Evolutionary conservation across 2,329 filamentous ascomycete species (phyloP), one percentile per base, ranked within the genome.

Genomic region (Polytolypa hystricis): DNA sequence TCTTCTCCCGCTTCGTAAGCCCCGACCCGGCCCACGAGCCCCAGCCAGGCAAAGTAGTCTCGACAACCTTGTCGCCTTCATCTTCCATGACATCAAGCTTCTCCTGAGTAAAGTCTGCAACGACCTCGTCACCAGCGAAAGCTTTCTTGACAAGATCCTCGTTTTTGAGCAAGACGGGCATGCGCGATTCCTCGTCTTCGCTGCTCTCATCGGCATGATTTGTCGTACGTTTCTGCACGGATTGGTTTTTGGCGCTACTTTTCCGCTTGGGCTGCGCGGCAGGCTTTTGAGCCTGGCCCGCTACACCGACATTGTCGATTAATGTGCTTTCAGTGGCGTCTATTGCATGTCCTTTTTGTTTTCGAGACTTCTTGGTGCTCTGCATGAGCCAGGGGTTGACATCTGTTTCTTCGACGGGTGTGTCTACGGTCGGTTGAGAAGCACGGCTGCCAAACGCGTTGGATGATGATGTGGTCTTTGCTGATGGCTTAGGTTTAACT

Each of bases 31-130:
- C 74, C 91, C 91, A 95, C 51, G 71, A 79, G 46, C 91, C 91
- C 91, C 91, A 98, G 30, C 91, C 91, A 0, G 86, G 86, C 4
- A 98, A 70, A n/a, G 83, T 82, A 46, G 81, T 81, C 55, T 89
- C 85, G 19, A 86, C 64, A 38, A 84, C 66, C 60, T 91, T 81
- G 53, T 93, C 83, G 47, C 82, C 85, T 57, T 95, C 86, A 12
- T 84, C 82, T 19, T 74, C 71, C 12, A 77, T 74, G 1, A 74
- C 67, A 33, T 76, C 74, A 11, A 69, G 71, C 63, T 96, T 96
- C 54, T 96, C 87, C 25, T 70, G 70, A 39, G 75, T 74, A 54
- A 96, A 98, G 26, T 86, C 79, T 30, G 74, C 74, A 6, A 81
- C 77, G 1, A 93, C 84, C 55, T 94, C 83, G 50, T 87, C 77